Base-by-base conservation (phyloP, 202 grass and related monocot genomes). In the Carex arenaria region DNA sequence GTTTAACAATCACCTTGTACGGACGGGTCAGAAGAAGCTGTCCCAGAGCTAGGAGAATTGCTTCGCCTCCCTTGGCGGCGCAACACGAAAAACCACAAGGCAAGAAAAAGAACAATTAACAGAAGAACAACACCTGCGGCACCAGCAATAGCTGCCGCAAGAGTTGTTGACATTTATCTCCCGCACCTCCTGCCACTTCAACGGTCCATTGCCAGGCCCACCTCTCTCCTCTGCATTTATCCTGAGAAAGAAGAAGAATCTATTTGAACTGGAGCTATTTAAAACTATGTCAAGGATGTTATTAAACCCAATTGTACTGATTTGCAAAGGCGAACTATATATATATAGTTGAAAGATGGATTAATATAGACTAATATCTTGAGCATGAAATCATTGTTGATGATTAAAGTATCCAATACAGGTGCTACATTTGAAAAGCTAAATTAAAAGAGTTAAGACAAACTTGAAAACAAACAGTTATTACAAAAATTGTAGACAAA, bases 81-180 rank as follows among this genome's bases (percentile, higher is more conserved):
- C 30, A 99, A 53, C 43, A 56, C 26, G 73, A 79, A 90, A 85
- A 93, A 86, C 51, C 87, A 63, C 68, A 88, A 67, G 22, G 88
- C 7, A 52, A 84, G 30, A 82, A 87, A 82, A 56, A 87, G 68
- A 80, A 89, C 11, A 38, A 85, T 81, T 78, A 94, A 30, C 62
- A 99, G 38, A 71, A 99, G 71, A 65, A 55, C 72, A 88, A 94
- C 86, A 31, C 86, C 95, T 90, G 88, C 88, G 85, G 96, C 93
- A 79, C 87, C 91, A 92, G 86, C 93, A 65, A 99, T 70, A 88
- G 87, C 88, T 91, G 82, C 89, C 81, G 80, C 84, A 91, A 99
- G 91, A 92, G 88, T 57, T 79, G 47, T 60, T 92, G 88, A 85
- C 96, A 99, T 99, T 87, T 99, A 92, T 74, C 93, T 69, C 5